Percentiles rank a stretch among this genome's conserved stretches.
These are phyloP conservation scores for Theobroma cacao DNA, from an alignment of 345 rosid genomes.

Conservation along the genomic window DNA sequence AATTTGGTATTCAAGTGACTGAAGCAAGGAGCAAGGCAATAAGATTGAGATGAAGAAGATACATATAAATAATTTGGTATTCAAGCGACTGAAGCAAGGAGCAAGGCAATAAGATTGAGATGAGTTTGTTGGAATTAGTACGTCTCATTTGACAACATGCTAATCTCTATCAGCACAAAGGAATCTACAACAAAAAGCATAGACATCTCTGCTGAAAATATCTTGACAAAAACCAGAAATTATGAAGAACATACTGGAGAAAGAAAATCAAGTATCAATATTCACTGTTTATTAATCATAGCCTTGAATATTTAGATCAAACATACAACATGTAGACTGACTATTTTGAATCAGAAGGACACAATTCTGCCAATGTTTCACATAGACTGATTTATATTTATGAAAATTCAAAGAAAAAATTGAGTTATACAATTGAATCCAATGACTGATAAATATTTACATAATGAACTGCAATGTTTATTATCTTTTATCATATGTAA, in stretches of 20 bases:
- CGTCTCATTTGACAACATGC: not conserved
- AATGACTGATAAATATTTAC: not conserved
- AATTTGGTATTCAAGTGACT: not conserved
- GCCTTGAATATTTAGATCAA: too few relatives aligned
- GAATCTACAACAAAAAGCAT: too few relatives aligned
- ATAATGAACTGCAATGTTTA: not conserved
- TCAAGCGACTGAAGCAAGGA: not conserved
- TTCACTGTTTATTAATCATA: too few relatives aligned
- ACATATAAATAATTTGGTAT: not conserved
- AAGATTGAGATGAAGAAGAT: not conserved
- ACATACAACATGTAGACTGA: too few relatives aligned
- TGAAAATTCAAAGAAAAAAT: not conserved
- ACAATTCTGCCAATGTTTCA: too few relatives aligned
- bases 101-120: not conserved
- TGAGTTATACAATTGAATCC: not conserved
- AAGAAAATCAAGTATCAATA: too few relatives aligned
- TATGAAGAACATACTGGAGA: too few relatives aligned
- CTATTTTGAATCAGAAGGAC: not conserved
- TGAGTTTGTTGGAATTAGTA: not conserved
- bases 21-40: not conserved
- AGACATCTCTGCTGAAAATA: too few relatives aligned
- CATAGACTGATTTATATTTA: not conserved
- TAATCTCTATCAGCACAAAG: not conserved
- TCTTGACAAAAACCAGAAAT: too few relatives aligned
- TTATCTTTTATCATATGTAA: not conserved